Percentiles rank a stretch among this genome's conserved stretches.
Evolutionary conservation across 495 filamentous ascomycete genomes (phyloP).

Genomic region (Talaromyces ruber): DNA sequence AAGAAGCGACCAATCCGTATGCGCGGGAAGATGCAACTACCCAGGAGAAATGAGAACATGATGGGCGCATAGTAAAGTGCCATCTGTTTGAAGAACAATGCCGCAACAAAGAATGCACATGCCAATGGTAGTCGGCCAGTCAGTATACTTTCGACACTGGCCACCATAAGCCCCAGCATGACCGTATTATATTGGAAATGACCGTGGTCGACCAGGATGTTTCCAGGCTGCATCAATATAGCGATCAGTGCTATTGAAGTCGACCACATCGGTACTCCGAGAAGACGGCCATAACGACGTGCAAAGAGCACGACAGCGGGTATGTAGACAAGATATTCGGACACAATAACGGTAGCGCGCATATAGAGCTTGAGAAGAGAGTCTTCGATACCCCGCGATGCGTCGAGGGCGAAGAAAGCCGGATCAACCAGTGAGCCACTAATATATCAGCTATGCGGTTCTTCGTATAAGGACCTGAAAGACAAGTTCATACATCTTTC

Average conservation of each 20-base stretch:
- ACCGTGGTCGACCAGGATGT: constrained; percentile 91
- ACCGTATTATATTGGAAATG: constrained; percentile 99
- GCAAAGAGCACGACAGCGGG: constrained; percentile 80
- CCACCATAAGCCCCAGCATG: constrained; percentile 85
- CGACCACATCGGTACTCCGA: constrained; percentile 67
- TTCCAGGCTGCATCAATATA: constrained; percentile 84
- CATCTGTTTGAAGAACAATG: constrained; percentile 97
- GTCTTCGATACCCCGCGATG: constrained; percentile 74
- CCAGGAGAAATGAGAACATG: constrained; percentile 86
- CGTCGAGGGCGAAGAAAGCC: constrained; percentile 80
- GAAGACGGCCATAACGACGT: constrained; percentile 63
- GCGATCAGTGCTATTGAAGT: constrained; percentile 78
- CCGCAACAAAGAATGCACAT: constrained; percentile 87
- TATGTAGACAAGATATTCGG: constrained; percentile 83
- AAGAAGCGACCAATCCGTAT: constrained; percentile 62
- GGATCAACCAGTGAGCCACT: constrained; percentile 70
- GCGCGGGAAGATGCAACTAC: constrained; percentile 69
- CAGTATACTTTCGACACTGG: constrained; percentile 79
- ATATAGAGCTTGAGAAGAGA: constrained; percentile 83
- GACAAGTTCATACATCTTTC: constrained; percentile 54
- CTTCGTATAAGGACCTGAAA: not conserved
- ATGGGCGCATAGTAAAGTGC: constrained; percentile 91
- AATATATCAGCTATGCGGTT: not conserved
- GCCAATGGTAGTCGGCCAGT: constrained; percentile 80
- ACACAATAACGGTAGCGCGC: constrained; percentile 80